Evolutionary conservation across 306 rosid genomes (phyloP).

Genomic region (Pueraria montana): DNA sequence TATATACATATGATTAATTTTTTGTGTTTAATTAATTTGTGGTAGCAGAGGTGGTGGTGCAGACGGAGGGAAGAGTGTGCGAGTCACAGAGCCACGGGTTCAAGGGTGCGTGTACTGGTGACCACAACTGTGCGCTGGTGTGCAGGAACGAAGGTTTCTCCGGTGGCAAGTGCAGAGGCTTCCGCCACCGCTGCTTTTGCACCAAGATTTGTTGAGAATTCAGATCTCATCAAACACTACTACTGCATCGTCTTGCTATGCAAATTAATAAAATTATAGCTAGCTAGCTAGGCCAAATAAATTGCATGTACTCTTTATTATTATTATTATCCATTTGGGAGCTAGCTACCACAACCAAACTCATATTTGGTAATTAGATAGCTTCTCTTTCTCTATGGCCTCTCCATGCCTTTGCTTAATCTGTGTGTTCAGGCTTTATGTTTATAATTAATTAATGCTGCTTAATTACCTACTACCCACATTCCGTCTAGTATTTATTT

Average conservation of each 20-base stretch:
- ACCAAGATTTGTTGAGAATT: conserved; percentile 49
- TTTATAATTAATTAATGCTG: neutral
- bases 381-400: no score
- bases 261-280: no score
- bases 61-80: conserved; percentile 59
- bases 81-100: conserved; percentile 56
- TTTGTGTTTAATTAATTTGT: neutral
- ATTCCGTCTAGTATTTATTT: no score
- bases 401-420: neutral
- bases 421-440: neutral
- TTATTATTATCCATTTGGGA: neutral
- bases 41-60: conserved; percentile 44
- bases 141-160: conserved; percentile 65
- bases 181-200: conserved; percentile 68
- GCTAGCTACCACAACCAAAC: neutral
- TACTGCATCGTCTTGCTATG: no score
- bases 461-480: neutral
- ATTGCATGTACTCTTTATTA: neutral
- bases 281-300: neutral
- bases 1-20: no score
- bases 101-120: conserved; percentile 45
- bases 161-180: conserved; percentile 59
- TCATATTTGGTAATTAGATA: neutral
- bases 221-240: neutral
- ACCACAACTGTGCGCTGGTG: conserved; percentile 55